These are phyloP conservation scores for Nothomitra cinnamomea DNA, from an alignment of 2,329 filamentous ascomycete genomes.

Conservation along the genomic window DNA sequence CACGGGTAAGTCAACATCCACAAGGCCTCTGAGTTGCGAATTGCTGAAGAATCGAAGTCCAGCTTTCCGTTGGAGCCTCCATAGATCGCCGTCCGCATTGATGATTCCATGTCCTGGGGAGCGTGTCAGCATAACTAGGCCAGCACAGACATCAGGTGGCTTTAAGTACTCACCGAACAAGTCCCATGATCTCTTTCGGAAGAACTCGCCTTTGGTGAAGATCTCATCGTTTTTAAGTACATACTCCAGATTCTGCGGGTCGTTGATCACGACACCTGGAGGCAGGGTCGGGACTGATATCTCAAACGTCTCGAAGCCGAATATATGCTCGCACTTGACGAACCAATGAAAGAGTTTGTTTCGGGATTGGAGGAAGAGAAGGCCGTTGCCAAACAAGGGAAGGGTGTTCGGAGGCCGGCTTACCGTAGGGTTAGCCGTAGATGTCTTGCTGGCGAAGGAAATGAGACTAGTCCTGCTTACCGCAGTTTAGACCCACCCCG, in stretches of 20 bases:
- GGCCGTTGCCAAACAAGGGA: slow-evolving; percentile 42
- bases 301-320: slow-evolving; percentile 43
- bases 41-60: slow-evolving; percentile 40
- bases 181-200: slow-evolving; percentile 42
- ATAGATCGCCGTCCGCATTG: slow-evolving; percentile 46
- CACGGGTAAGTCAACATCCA: slow-evolving; percentile 37
- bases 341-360: slow-evolving; percentile 48
- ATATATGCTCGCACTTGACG: slow-evolving; percentile 35
- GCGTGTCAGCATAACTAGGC: slow-evolving; percentile 5
- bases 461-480: too few relatives aligned
- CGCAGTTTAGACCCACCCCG: too few relatives aligned
- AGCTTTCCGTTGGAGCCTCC: slow-evolving; percentile 45
- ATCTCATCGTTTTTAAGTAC: slow-evolving; percentile 42
- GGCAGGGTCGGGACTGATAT: slow-evolving; percentile 45
- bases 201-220: slow-evolving; percentile 45
- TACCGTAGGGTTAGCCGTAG: background rate
- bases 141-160: background rate
- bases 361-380: slow-evolving; percentile 41
- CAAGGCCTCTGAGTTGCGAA: slow-evolving; percentile 38
- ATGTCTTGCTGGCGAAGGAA: too few relatives aligned
- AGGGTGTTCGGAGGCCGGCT: slow-evolving; percentile 16
- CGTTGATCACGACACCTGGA: slow-evolving; percentile 44
- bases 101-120: slow-evolving; percentile 43
- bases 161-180: slow-evolving; percentile 32
- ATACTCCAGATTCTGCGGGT: slow-evolving; percentile 43